Base-by-base conservation (phyloP, 129 eudicot genomes). In the Ambrosia artemisiifolia region DNA sequence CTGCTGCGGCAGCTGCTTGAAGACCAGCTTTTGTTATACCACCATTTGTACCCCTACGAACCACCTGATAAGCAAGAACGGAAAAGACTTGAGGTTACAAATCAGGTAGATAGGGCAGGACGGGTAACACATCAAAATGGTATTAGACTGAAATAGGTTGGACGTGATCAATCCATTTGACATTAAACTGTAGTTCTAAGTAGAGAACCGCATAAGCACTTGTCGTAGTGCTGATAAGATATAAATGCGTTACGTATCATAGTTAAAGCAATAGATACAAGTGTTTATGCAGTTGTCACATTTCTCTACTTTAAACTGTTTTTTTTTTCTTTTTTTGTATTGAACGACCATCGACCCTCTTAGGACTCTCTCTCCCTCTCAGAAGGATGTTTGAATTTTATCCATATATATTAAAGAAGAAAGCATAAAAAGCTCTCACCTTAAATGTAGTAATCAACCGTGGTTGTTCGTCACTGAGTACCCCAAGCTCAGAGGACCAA, bases 401-500 rank as follows among this genome's bases (percentile, higher is more conserved):
- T 32, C 49, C 42, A 50, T 17, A 17, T 17, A 17, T n/a, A 49
- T 19, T 7, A 3, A 33, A 43, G 13, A 56, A 51, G 35, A 7
- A 63, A n/a, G 61, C n/a, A 70, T 35, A 24, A 68, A 68, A 56
- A 69, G 11, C 20, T 53, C 46, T 34, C 63, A 94, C 99, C 96
- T 91, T 88, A 73, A 94, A 90, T 48, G 87, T 94, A 20, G 99
- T 94, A 56, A 94, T 86, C 62, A 94, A 77, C 42, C 93, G 86
- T 55, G 99, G 99, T 44, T 85, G 93, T 32, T 79, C 91, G 54
- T 94, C 89, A 81, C 99, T 94, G 7, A 94, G 88, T 70, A 90
- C 83, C 63, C 99, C 99, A 76, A 94, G 95, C 76, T 94, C 99
- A 38, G 97, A 94, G 19, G 99, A 94, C 99, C 99, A 94, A 51